Conservation (phyloP, 371 early-diverging fungal species). For the Mucor irregularis region DNA sequence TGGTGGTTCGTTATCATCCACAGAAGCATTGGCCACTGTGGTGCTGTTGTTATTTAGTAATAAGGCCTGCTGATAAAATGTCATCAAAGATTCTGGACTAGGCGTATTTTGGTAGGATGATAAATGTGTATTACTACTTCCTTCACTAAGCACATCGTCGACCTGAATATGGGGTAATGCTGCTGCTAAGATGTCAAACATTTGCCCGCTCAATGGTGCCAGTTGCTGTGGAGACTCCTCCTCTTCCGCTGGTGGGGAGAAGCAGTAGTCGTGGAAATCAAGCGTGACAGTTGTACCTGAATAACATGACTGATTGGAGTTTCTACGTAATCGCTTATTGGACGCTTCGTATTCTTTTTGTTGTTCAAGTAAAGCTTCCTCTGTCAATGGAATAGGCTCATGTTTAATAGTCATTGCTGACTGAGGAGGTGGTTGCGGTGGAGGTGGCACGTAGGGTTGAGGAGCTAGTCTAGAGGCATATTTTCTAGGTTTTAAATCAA, state of each 20-base stretch:
- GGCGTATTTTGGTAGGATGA: conserved; percentile 20
- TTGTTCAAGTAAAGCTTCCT: conserved; percentile 20
- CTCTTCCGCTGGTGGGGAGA: conserved; percentile 40
- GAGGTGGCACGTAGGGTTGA: conserved; percentile 13
- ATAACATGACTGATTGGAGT: conserved; percentile 22
- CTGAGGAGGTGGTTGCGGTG: not conserved
- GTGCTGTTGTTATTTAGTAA: conserved; percentile 1
- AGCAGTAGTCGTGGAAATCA: conserved; percentile 49
- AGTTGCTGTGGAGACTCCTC: conserved; percentile 1
- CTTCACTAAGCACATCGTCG: conserved; percentile 3
- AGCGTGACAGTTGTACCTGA: conserved; percentile 47
- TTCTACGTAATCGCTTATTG: not conserved
- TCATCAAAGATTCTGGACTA: conserved; percentile 20
- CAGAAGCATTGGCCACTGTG: not conserved
- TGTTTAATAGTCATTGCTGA: not conserved
- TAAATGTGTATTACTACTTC: conserved; percentile 5
- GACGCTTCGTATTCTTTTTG: conserved; percentile 28
- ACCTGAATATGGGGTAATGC: not conserved
- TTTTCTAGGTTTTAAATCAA: conserved; percentile 41
- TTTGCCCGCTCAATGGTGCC: not conserved
- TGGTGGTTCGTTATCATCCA: not conserved
- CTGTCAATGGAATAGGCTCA: conserved; percentile 10
- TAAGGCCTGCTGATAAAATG: conserved; percentile 22
- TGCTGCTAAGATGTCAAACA: conserved; percentile 16
- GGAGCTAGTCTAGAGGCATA: conserved; percentile 39